Evolutionary conservation across 805 yeast genomes (phyloP), one percentile per base, ranked within the genome.

Genomic region (Lachancea dasiensis): DNA sequence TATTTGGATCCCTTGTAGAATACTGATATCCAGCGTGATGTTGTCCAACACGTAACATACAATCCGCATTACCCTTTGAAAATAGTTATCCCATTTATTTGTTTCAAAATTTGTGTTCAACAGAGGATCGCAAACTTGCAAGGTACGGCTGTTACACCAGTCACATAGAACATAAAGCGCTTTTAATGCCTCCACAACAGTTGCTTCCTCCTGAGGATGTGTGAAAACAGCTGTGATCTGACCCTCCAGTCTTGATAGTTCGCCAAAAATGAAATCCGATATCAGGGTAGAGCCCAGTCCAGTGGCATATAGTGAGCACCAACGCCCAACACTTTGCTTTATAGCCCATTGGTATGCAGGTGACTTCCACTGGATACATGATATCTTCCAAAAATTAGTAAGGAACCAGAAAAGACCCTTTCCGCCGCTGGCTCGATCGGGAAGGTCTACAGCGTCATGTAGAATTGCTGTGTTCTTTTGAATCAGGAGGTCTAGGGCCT

Each of bases 401-500:
- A 51, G 30, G 5, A 55, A 25, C 23, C 39, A 21, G 4, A 45
- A 36, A 13, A 55, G 43, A 8, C 56, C 60, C 9, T 25, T 13
- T 2, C 20, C 31, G n/a, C 32, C 27, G 6, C 31, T 10, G 15
- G 15, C 27, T 11, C 30, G n/a, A n/a, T n/a, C 20, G 7, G n/a
- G 15, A 3, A 19, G 21, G 10, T 18, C 31, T 18, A 32, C 9
- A n/a, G 28, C 5, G 11, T 11, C n/a, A 11, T 13, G 19, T 4
- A 38, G 34, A n/a, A 38, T 16, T 31, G 41, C 44, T 3, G 61
- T 58, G 17, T 49, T 50, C 3, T 45, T 39, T 29, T 38, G 40
- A 14, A 58, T 26, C 26, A 59, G 33, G 9, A 53, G 32, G 40
- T 52, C 57, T n/a, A 59, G 32, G 2, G 55, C 61, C 11, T 51